Evolutionary conservation across 2,329 filamentous ascomycete genomes (phyloP), one percentile per base, ranked within the genome.

Genomic region (Colletotrichum shisoi): DNA sequence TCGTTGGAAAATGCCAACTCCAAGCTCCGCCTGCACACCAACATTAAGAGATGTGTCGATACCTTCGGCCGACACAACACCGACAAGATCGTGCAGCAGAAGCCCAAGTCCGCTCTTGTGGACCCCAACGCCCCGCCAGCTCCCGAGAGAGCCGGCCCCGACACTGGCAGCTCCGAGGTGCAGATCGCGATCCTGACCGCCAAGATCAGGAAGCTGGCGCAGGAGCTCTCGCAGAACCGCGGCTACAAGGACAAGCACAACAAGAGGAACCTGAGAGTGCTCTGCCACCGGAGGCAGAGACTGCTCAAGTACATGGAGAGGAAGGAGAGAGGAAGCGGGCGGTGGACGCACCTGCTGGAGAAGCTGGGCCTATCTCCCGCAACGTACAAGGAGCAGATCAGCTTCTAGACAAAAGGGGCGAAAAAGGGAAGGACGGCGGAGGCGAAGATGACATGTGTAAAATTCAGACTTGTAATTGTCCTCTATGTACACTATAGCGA

Each of bases 101-200:
- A 89, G 76, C 81, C 85, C 3, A 77, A 81, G 48, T 82, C 81
- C 44, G 80, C 82, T 45, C 73, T 82, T 75, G 54, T 75, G 74
- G 69, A 76, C 67, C 74, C 81, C 72, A 74, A 79, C 60, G 75
- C 73, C 17, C 75, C 77, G 72, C 78, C 78, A 67, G 79, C 73
- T 80, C 80, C 78, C 65, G 71, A 72, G 31, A 90, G 96, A 39
- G 88, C 89, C n/a, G 95, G 95, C 0, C 91, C 91, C 5, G 95
- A 99, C 76, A 99, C 94, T 0, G 95, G 95, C 42, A 96, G 92
- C 73, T 92, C 92, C 7, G 95, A 99, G 80, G 96, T 99, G n/a
- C 95, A 99, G 82, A 93, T 96, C 71, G 94, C 93, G 52, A 96
- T 99, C 72, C 79, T 99, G 76, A 99, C 95, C 3, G 87, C 93